A percentile compares a stretch with the other conserved stretches of the same genome.
phyloP scores from a whole-genome alignment of 202 grass and related monocot species.

The Brachypodium distachyon region DNA sequence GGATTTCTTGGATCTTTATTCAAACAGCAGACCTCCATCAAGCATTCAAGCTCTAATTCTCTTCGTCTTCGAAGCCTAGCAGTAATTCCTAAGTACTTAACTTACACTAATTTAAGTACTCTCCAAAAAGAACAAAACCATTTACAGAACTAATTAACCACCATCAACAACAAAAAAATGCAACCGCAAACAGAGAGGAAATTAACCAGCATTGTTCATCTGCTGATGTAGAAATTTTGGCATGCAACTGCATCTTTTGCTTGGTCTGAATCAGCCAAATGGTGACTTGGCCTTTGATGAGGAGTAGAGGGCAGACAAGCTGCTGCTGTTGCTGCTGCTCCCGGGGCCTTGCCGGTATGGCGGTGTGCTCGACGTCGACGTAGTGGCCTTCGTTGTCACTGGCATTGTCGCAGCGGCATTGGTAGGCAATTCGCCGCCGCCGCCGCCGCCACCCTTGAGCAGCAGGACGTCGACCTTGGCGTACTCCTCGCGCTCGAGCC shows the following conservation, averaged over 20 bases:
- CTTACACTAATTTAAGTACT: background rate
- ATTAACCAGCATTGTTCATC: background rate
- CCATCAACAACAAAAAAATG: background rate
- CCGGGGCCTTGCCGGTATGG: constrained; percentile 21
- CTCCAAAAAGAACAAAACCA: background rate
- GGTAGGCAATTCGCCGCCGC: background rate
- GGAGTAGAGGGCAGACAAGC: constrained; percentile 41
- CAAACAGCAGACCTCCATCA: too few species aligned
- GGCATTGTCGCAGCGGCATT: background rate
- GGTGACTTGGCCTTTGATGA: constrained; percentile 63
- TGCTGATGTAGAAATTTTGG: too few species aligned
- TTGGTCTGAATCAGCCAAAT: constrained; percentile 19
- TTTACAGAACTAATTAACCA: constrained; percentile 22
- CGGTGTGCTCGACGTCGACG: constrained; percentile 35
- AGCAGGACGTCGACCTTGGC: constrained; percentile 62
- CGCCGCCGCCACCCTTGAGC: constrained; percentile 29
- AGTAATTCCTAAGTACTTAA: constrained; percentile 5
- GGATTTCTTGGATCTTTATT: too few species aligned
- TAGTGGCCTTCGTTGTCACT: background rate
- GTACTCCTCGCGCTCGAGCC: constrained; percentile 75
- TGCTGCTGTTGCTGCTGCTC: constrained; percentile 30
- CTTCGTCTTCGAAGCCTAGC: background rate
- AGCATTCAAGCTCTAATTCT: too few species aligned
- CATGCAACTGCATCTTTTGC: background rate
- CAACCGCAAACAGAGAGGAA: background rate